Conservation (phyloP, 2,329 filamentous ascomycete genomes). For the Fusarium cicatricum region DNA sequence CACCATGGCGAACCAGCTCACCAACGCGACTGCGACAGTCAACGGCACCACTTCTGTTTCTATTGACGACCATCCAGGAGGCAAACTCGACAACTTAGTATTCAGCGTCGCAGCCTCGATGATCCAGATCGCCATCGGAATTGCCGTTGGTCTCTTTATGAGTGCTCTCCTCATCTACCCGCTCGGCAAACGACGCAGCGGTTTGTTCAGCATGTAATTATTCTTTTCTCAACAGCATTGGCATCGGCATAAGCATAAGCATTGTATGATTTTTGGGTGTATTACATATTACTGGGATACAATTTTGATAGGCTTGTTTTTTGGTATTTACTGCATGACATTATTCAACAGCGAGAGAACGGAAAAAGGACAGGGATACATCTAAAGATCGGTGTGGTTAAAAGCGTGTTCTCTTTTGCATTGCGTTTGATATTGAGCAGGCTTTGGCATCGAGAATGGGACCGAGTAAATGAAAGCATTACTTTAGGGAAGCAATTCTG, state of each 20-base stretch:
- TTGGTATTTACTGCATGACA: neutral
- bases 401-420: constrained; percentile 4
- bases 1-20: constrained; percentile 54
- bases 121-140: constrained; percentile 62
- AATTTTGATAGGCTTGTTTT: neutral
- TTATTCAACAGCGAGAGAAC: constrained; percentile 3
- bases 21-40: constrained; percentile 46
- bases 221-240: constrained; percentile 2
- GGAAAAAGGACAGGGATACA: neutral
- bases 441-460: neutral
- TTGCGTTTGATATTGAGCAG: constrained; percentile 4
- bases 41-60: constrained; percentile 47
- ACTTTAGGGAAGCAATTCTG: neutral
- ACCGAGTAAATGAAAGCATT: constrained; percentile 11
- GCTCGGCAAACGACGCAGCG: constrained; percentile 58
- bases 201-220: constrained; percentile 56
- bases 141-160: constrained; percentile 59
- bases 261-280: constrained; percentile 4
- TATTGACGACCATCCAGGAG: constrained; percentile 21
- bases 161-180: constrained; percentile 59
- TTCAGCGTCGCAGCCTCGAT: constrained; percentile 59
- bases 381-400: neutral
- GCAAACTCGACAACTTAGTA: constrained; percentile 48
- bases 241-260: neutral
- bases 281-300: neutral